phyloP scores from a whole-genome alignment of 176 grass and related monocot genomes.

The Tillandsia fasciculata region DNA sequence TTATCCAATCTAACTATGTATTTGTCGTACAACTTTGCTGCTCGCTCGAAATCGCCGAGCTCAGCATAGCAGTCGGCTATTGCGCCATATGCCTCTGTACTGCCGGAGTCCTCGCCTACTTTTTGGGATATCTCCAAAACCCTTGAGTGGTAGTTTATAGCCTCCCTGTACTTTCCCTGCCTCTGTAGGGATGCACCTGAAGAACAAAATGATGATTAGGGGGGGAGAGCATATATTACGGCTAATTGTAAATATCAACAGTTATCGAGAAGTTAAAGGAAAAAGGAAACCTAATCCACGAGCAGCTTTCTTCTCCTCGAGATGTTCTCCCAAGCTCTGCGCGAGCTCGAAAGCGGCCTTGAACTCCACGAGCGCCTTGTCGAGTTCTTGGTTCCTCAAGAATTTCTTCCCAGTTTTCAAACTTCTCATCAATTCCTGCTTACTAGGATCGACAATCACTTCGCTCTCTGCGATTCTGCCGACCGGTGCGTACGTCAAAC shows the following conservation, averaged over 20 bases:
- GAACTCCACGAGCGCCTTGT: conserved; percentile 44
- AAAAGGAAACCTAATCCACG: conserved; percentile 55
- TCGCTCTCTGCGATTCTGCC: conserved; percentile 37
- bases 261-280: not conserved
- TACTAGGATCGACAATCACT: conserved; percentile 57
- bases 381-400: conserved; percentile 46
- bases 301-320: conserved; percentile 75
- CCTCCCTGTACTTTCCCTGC: conserved; percentile 45
- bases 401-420: conserved; percentile 53
- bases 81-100: conserved; percentile 58
- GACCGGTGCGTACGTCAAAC: conserved; percentile 52
- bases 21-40: conserved; percentile 53
- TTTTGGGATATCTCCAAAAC: conserved; percentile 52
- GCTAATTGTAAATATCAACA: not conserved
- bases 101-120: conserved; percentile 50
- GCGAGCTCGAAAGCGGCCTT: conserved; percentile 53
- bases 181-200: conserved; percentile 51
- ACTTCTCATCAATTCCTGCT: conserved; percentile 38
- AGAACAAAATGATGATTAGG: not conserved
- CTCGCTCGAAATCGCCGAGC: conserved; percentile 49
- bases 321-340: conserved; percentile 45
- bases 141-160: conserved; percentile 44
- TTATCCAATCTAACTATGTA: conserved; percentile 43
- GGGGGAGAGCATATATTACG: conserved; percentile 3
- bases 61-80: conserved; percentile 60